These are phyloP conservation scores for Globisporangium iwayamae DNA, from an alignment of 352 stramenopile genomes.

Conservation along the genomic window DNA sequence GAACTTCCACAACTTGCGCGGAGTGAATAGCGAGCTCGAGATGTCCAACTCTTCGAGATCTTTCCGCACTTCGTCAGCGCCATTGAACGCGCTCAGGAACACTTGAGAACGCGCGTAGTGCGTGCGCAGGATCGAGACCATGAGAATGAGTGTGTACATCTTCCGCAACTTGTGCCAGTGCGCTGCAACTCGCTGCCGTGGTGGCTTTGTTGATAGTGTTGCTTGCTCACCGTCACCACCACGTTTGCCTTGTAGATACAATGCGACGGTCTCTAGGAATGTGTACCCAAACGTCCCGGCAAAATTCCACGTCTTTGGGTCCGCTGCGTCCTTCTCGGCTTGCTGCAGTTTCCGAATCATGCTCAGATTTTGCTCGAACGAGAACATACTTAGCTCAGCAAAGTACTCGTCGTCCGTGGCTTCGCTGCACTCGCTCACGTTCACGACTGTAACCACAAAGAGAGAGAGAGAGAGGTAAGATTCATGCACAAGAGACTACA, in stretches of 20 bases:
- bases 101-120: constrained; percentile 61
- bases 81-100: constrained; percentile 43
- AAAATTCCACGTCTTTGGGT: constrained; percentile 24
- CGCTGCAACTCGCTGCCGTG: constrained; percentile 11
- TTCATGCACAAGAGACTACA: background rate
- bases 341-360: constrained; percentile 48
- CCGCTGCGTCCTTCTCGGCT: background rate
- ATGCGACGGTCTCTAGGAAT: constrained; percentile 45
- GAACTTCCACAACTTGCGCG: constrained; percentile 72
- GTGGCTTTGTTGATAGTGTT: background rate
- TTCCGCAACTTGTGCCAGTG: constrained; percentile 65
- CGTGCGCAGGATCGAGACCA: constrained; percentile 77
- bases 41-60: constrained; percentile 51
- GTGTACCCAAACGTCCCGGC: constrained; percentile 63
- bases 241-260: constrained; percentile 21
- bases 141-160: constrained; percentile 82
- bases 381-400: constrained; percentile 48
- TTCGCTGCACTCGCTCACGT: constrained; percentile 14
- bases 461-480: constrained; percentile 3
- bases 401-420: constrained; percentile 25
- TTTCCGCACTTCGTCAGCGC: constrained; percentile 14
- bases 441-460: constrained; percentile 20
- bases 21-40: constrained; percentile 73
- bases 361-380: constrained; percentile 56
- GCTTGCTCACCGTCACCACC: background rate